Base-by-base conservation (phyloP, 306 rosid genomes). In the Prunus davidiana region DNA sequence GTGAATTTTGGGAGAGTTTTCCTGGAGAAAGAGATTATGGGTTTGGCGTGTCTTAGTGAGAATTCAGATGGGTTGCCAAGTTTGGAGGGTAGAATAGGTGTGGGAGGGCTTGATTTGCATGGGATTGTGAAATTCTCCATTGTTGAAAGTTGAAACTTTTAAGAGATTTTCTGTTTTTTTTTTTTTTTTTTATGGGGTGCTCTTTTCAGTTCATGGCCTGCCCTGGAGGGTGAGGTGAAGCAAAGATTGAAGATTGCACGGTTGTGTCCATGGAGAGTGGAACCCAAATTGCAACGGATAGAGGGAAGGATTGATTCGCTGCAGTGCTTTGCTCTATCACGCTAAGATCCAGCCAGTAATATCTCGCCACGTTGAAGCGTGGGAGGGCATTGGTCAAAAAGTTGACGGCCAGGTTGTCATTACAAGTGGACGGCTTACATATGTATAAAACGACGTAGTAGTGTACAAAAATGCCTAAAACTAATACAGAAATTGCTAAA, bases 61-160 rank as follows among this genome's bases (percentile, higher is more conserved):
- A 75, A 86, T 51, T 85, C 83, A 28, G 82, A 83, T 6, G 76
- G 88, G 34, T 75, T 75, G 79, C 80, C 12, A 3, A 34, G 43
- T 67, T 72, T 46, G 73, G 85, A 61, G 25, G 90, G 84, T 20
- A 73, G 55, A 43, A 25, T 57, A 34, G 83, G 51, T 28, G 76
- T 46, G 6, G 87, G 81, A 78, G 86, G 84, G 60, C 47, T 82
- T 45, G 87, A 58, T 76, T 86, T 87, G 73, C 74, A 79, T 56
- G 87, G 89, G 58, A 87, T 72, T 49, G 85, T 67, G 24, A 86
- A 82, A 71, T 78, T 80, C 72, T 81, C 89, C 87, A 85, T 90
- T 88, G 87, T 79, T 75, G 60, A 20, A 52, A 28, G 60, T 25
- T 32, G 13, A 74, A 61, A 12, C 12, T 12, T 43, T 0, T 34